Evolutionary conservation across 768 basidiomycete genomes (phyloP), one percentile per base, ranked within the genome.

Genomic region (Naganishia antarctica): DNA sequence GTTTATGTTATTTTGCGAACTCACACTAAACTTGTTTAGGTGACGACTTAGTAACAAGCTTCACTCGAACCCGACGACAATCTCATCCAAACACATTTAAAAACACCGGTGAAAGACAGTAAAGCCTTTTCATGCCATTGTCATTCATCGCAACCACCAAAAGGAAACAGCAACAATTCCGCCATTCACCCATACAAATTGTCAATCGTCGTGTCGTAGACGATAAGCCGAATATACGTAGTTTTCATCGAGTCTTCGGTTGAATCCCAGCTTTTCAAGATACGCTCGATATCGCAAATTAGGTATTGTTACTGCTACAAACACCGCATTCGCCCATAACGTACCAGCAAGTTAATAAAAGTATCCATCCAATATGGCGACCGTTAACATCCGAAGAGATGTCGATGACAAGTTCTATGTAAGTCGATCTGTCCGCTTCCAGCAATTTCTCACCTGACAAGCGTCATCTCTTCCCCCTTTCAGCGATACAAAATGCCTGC

Each of bases 401-500:
- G 73, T 76, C 68, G 74, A 75, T 48, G 76, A 77, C 70, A 77
- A 77, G 68, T 77, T 77, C 64, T 77, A 77, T 64, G 75, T 76
- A 61, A 64, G 16, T 63, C 1, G 48, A 23, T 49, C 4, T 28
- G 21, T 23, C 45, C 13, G 26, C 18, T 61, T 16, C 12, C 45
- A 15, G 25, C 59, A 7, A 23, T 29, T n/a, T n/a, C 16, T 16
- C 26, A 31, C 31, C 15, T 50, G 26, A 13, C 16, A 23, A 45
- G 45, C 37, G 0, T 31, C 26, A 12, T 63, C 21, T n/a, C 26
- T 28, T 48, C n/a, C 5, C 29, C 15, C 45, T 18, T 23, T 16
- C 43, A 71, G 70, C 70, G 70, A 40, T 72, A 74, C 74, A 93
- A 91, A 69, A 99, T 99, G 96, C 96, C 96, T 62, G 77, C 92